Percentiles rank a stretch among this genome's conserved stretches.
Evolutionary conservation across 148 eudicot species (phyloP).

Genomic region (Oxyria digyna): DNA sequence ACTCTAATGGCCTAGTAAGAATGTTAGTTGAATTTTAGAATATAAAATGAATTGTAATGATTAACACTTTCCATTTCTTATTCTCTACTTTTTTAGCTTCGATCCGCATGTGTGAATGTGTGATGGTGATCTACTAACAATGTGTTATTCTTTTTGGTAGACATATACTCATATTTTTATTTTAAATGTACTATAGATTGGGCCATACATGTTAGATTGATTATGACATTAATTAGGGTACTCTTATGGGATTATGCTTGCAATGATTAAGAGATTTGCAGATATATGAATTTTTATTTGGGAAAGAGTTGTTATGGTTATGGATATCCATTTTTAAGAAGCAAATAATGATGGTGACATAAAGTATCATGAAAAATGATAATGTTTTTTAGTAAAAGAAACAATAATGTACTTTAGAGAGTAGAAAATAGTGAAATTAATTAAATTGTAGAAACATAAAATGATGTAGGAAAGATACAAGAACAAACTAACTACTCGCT

Average conservation of each 20-base stretch:
- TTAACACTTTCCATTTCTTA: no score
- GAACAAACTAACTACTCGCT: neutral
- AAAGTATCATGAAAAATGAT: no score
- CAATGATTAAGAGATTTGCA: neutral
- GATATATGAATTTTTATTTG: neutral
- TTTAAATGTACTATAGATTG: neutral
- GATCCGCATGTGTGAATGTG: neutral
- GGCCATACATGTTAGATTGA: neutral
- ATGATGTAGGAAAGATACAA: neutral
- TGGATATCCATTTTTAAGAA: neutral
- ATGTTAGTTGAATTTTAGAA: no score
- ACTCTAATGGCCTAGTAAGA: neutral
- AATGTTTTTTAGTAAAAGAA: no score
- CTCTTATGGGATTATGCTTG: conserved; percentile 3
- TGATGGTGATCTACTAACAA: neutral
- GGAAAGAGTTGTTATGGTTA: neutral
- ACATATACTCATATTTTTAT: neutral
- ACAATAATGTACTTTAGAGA: neutral
- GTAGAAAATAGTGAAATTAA: no score
- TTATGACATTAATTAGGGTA: neutral
- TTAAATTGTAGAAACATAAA: no score
- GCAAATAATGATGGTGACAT: no score
- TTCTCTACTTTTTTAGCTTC: neutral
- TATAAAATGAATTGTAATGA: no score
- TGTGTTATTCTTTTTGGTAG: neutral